Conservation (phyloP, 768 basidiomycete species). For the Collybiopsis confluens region DNA sequence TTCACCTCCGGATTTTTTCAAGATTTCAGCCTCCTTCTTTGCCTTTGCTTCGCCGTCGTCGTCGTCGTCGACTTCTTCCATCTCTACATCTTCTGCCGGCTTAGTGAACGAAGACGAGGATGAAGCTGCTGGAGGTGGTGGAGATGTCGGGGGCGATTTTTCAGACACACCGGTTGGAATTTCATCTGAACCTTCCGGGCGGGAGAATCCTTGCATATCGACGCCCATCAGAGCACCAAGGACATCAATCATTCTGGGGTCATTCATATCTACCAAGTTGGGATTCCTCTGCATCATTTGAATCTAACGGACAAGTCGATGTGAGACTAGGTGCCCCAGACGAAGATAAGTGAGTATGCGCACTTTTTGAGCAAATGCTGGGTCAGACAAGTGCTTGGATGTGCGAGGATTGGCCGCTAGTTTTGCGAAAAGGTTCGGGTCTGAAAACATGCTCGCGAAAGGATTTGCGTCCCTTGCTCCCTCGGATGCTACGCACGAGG, state of each 20-base stretch:
- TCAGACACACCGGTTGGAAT: constrained; percentile 54
- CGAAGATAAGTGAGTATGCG: neutral
- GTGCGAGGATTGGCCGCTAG: constrained; percentile 87
- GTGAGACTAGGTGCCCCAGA: neutral
- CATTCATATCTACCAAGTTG: constrained; percentile 58
- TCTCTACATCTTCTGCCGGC: constrained; percentile 40
- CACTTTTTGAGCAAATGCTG: constrained; percentile 72
- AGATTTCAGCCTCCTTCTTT: constrained; percentile 74
- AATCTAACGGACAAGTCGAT: constrained; percentile 36
- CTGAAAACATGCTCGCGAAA: constrained; percentile 73
- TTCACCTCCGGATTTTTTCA: constrained; percentile 74
- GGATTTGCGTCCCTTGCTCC: constrained; percentile 48
- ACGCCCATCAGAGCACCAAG: constrained; percentile 91
- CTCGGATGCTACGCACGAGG: constrained; percentile 33
- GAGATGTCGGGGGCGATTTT: constrained; percentile 27
- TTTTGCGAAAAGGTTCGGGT: constrained; percentile 80
- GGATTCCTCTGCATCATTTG: constrained; percentile 68
- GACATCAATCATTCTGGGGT: constrained; percentile 92
- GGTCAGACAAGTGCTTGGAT: constrained; percentile 77
- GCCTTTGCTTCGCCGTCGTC: constrained; percentile 67
- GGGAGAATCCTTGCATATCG: constrained; percentile 81
- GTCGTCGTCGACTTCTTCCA: constrained; percentile 65
- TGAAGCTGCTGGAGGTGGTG: constrained; percentile 38
- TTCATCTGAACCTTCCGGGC: constrained; percentile 82
- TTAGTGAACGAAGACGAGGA: constrained; percentile 37